Base-by-base conservation (phyloP, 2,329 filamentous ascomycete genomes). In the Botrytis fragariae region DNA sequence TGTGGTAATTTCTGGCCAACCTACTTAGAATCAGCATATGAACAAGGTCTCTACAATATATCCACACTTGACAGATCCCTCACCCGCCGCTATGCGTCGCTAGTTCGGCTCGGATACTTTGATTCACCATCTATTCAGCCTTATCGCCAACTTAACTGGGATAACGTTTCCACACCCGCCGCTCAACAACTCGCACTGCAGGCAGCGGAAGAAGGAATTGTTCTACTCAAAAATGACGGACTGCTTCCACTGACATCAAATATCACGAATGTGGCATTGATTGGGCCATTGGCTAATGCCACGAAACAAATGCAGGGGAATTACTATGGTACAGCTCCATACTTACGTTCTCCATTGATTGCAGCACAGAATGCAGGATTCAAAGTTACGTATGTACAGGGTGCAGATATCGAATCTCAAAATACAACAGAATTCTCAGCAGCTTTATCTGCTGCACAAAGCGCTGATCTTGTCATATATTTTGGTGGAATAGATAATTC, bases 41-140 rank as follows among this genome's bases (percentile, higher is more conserved):
- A 77, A 44, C 79, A 83, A 76, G 82, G 80, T 44, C 81, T 84
- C 32, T 83, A 86, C 73, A 84, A 83, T 71, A 81, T 85, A 71
- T 80, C 83, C 0, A 82, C 83, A 22, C 78, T 89, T 7, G 85
- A 89, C 74, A 80, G 80, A 32, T 84, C 87, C 0, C 80, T 90
- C 0, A 82, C 82, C 10, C 84, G 89, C 8, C 83, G 86, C 25
- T 90, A 89, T 75, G 83, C 85, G 12, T 86, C 85, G 0, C 84
- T 91, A 9, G 83, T 90, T 22, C 83, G 84, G 4, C 82, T 86
- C 0, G 89, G 89, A 4, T 90, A 88, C 78, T 91, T 91, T 74
- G 87, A 90, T 76, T 82, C 83, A 1, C 78, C 83, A 1, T 82
- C 79, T 3, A 77, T 80, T n/a, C 77, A 82, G 72, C 82, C 82